These are phyloP conservation scores for Rhodotorula taiwanensis DNA, from an alignment of 768 basidiomycete species.

Conservation along the genomic window DNA sequence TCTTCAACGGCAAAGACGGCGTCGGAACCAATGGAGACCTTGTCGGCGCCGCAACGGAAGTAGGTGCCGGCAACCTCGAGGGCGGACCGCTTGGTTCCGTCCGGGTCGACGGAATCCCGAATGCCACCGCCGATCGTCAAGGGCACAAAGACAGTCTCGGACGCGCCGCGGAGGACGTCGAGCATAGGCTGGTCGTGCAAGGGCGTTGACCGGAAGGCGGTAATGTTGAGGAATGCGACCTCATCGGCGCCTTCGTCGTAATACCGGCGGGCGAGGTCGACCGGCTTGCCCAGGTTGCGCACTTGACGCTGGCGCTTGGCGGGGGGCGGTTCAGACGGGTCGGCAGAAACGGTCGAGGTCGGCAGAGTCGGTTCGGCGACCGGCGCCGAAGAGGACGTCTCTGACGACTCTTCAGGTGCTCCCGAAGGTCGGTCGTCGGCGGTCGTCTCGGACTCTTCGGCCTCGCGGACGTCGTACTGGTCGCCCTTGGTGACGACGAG, in stretches of 20 bases:
- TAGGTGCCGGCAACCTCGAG: slow-evolving; percentile 92
- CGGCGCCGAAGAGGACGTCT: slow-evolving; percentile 11
- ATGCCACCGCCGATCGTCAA: slow-evolving; percentile 97
- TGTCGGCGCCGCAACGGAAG: slow-evolving; percentile 96
- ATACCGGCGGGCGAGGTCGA: slow-evolving; percentile 79
- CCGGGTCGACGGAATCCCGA: slow-evolving; percentile 90
- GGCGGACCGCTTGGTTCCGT: slow-evolving; percentile 77
- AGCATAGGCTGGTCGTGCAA: slow-evolving; percentile 97
- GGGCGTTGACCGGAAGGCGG: slow-evolving; percentile 94
- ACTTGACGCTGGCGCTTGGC: slow-evolving; percentile 49
- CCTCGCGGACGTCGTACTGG: slow-evolving; percentile 56
- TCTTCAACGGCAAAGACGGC: slow-evolving; percentile 90
- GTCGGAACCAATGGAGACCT: slow-evolving; percentile 94
- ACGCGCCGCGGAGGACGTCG: slow-evolving; percentile 81
- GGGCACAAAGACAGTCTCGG: slow-evolving; percentile 88
- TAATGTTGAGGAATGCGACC: slow-evolving; percentile 96
- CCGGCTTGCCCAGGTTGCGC: slow-evolving; percentile 94
- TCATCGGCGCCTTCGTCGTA: slow-evolving; percentile 87
- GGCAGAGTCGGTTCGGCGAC: slow-evolving; percentile 23
- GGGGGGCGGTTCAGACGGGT: slow-evolving; percentile 26
- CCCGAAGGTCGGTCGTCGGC: slow-evolving; percentile 12
- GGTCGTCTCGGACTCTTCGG: slow-evolving; percentile 10
- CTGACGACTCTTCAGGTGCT: slow-evolving; percentile 25
- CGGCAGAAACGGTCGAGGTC: slow-evolving; percentile 36
- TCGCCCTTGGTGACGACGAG: slow-evolving; percentile 99